Percentiles rank a stretch among this genome's conserved stretches.
These are phyloP conservation scores for Bromus sterilis DNA, from an alignment of 176 grass and related monocot genomes.

Conservation along the genomic window DNA sequence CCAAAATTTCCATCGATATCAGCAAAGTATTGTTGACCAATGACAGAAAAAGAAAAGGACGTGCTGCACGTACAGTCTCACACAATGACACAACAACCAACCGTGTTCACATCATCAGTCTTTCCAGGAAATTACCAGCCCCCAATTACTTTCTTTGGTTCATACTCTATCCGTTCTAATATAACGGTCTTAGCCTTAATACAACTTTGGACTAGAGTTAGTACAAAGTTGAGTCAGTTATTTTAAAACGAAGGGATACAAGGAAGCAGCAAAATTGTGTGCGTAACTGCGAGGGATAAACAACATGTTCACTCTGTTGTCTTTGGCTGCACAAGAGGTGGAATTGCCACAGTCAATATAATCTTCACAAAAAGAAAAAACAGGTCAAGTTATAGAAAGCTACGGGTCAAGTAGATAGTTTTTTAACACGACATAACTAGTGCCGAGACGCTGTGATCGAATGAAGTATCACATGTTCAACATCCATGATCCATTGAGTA, in stretches of 20 bases:
- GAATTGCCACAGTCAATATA: neutral
- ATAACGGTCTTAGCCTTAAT: no score
- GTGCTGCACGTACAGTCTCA: neutral
- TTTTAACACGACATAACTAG: neutral
- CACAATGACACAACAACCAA: neutral
- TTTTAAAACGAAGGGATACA: no score
- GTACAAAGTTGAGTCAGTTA: no score
- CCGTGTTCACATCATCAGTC: neutral
- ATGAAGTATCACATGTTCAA: neutral
- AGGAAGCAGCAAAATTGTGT: neutral
- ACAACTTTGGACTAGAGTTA: no score
- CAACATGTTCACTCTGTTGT: neutral
- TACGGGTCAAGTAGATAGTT: neutral
- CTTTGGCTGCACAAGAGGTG: neutral
- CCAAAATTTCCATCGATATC: neutral
- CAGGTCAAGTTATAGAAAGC: neutral
- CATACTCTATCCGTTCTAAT: no score
- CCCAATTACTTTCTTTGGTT: no score
- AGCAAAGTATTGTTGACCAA: slow-evolving; percentile 11
- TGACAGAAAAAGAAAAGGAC: neutral
- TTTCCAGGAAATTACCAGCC: slow-evolving; percentile 31
- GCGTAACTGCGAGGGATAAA: neutral
- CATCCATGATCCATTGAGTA: no score
- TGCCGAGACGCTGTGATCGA: neutral
- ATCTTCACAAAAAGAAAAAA: neutral